phyloP scores from a whole-genome alignment of 1,139 yeast species.

The Yamadazyma taylorii region DNA sequence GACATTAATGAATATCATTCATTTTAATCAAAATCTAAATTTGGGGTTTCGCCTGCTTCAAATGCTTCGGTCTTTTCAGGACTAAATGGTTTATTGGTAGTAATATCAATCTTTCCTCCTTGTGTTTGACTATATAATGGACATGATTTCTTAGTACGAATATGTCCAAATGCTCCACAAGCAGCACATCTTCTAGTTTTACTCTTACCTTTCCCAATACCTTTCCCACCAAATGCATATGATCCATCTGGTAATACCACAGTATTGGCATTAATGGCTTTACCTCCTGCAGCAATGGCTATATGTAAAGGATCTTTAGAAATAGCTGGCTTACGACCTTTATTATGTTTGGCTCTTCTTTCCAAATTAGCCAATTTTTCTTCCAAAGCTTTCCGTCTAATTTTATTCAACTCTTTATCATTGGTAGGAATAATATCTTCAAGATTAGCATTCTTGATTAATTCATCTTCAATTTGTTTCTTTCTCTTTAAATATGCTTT shows the following conservation, averaged over 20 bases:
- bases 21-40: conserved; percentile 1
- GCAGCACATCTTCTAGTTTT: conserved; percentile 87
- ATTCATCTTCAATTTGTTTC: conserved; percentile 72
- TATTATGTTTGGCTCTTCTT: conserved; percentile 55
- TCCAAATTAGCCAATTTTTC: conserved; percentile 84
- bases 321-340: conserved; percentile 31
- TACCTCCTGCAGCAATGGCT: conserved; percentile 49
- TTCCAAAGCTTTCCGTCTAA: conserved; percentile 75
- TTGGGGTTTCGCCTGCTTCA: conserved; percentile 1
- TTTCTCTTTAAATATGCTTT: conserved; percentile 81
- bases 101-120: conserved; percentile 18
- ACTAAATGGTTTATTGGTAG: conserved; percentile 2
- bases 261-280: conserved; percentile 43
- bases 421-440: conserved; percentile 78
- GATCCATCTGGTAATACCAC: conserved; percentile 47
- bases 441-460: conserved; percentile 52
- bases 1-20: not conserved
- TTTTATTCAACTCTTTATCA: conserved; percentile 80
- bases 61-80: conserved; percentile 4
- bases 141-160: conserved; percentile 84
- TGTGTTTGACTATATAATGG: conserved; percentile 63
- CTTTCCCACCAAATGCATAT: conserved; percentile 57
- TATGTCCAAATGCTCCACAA: conserved; percentile 95
- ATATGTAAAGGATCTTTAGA: conserved; percentile 35
- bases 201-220: conserved; percentile 73